Evolutionary conservation across 179 eudicot species (phyloP).

Genomic region (Camellia oleifera): DNA sequence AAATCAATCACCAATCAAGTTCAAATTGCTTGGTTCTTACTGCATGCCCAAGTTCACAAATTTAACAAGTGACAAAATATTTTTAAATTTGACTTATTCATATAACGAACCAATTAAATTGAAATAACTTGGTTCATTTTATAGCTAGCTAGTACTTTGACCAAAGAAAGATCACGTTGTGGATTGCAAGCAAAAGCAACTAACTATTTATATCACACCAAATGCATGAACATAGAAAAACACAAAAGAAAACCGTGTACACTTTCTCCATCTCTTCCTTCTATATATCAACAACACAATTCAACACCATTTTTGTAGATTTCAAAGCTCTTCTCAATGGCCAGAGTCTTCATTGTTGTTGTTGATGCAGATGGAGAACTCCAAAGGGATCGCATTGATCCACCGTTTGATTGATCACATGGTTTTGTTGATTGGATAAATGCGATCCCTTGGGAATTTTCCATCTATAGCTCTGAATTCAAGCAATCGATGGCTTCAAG

Average conservation of each 20-base stretch:
- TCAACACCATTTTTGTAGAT: neutral
- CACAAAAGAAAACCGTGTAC: neutral
- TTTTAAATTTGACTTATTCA: too few relatives aligned
- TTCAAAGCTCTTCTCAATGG: neutral
- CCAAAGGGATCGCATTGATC: constrained; percentile 26
- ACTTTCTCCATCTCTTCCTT: neutral
- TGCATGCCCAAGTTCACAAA: too few relatives aligned
- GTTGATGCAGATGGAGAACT: constrained; percentile 18
- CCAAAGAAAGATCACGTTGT: neutral
- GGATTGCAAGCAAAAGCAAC: neutral
- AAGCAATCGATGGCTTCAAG: neutral
- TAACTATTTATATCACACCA: neutral
- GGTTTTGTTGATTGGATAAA: constrained; percentile 3
- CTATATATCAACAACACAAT: neutral
- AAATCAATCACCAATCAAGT: too few relatives aligned
- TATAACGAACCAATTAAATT: too few relatives aligned
- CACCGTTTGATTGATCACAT: neutral
- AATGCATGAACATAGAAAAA: constrained; percentile 2
- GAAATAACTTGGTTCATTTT: too few relatives aligned
- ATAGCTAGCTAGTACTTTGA: neutral
- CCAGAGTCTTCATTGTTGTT: neutral
- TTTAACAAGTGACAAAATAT: too few relatives aligned
- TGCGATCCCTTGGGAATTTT: constrained; percentile 17
- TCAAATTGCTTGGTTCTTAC: too few relatives aligned
- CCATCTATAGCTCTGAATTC: constrained; percentile 4